A percentile compares a stretch with the other conserved stretches of the same genome.
Conservation (phyloP, 192 early-diverging fungal species). For the Geosiphon pyriformis region DNA sequence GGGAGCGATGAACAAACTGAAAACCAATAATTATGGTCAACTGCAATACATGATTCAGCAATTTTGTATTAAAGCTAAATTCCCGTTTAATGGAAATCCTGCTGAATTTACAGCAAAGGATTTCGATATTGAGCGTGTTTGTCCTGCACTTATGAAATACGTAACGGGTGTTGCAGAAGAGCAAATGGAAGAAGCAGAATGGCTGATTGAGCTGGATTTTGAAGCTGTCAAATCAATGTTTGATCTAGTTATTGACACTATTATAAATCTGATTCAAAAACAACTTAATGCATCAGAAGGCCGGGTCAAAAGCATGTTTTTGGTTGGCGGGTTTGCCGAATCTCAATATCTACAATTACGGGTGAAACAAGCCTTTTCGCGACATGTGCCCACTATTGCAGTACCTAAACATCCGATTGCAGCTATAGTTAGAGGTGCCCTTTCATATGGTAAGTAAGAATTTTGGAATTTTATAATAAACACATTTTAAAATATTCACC, state of each 20-base stretch:
- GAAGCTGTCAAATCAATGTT: constrained; percentile 49
- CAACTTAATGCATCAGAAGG: constrained; percentile 38
- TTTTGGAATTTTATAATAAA: neutral
- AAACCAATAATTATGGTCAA: constrained; percentile 6
- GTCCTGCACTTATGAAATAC: constrained; percentile 8
- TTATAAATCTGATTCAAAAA: constrained; percentile 44
- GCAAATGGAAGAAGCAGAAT: constrained; percentile 24
- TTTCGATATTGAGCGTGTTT: constrained; percentile 7
- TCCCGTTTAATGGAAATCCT: neutral
- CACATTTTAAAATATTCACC: too few species aligned
- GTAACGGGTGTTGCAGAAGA: constrained; percentile 29
- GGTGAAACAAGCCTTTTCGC: constrained; percentile 42
- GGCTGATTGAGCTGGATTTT: constrained; percentile 37
- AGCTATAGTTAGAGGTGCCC: constrained; percentile 49
- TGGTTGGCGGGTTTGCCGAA: constrained; percentile 54
- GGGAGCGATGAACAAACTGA: constrained; percentile 8
- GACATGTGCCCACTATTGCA: constrained; percentile 40
- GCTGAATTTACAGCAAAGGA: neutral
- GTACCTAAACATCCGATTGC: constrained; percentile 48
- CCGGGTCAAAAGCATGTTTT: constrained; percentile 43
- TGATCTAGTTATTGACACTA: constrained; percentile 48
- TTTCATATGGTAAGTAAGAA: constrained; percentile 35
- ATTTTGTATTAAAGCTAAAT: constrained; percentile 8
- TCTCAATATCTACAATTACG: constrained; percentile 45
- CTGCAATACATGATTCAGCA: constrained; percentile 10